A percentile compares a stretch with the other conserved stretches of the same genome.
These are phyloP conservation scores for Macrolepiota fuliginosa DNA, from an alignment of 768 basidiomycete species.

Conservation along the genomic window DNA sequence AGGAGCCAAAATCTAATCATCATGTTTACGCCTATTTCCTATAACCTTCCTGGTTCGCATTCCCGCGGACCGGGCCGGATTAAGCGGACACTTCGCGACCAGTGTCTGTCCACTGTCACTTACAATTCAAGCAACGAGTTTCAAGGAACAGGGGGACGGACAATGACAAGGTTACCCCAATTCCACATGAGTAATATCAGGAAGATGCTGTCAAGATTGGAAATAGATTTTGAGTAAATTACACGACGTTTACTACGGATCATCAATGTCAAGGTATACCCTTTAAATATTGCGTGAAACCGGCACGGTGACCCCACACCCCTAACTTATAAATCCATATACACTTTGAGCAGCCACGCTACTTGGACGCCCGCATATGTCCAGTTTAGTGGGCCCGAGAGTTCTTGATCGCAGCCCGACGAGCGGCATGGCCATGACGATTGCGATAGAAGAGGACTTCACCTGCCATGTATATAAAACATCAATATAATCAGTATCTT, in stretches of 20 bases:
- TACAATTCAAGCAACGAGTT: neutral
- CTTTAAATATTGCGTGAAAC: neutral
- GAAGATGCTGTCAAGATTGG: neutral
- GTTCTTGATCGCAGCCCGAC: constrained; percentile 25
- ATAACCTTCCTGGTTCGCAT: neutral
- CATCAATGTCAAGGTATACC: neutral
- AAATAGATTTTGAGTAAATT: neutral
- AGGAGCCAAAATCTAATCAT: neutral
- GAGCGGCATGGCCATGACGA: constrained; percentile 35
- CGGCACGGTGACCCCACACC: neutral
- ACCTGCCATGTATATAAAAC: constrained; percentile 21
- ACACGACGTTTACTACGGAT: constrained; percentile 3
- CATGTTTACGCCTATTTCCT: neutral
- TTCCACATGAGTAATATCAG: neutral
- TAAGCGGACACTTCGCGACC: neutral
- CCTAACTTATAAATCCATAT: neutral
- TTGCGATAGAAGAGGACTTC: constrained; percentile 46
- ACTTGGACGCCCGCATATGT: no score
- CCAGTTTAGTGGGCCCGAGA: neutral
- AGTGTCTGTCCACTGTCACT: neutral
- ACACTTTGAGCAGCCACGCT: neutral
- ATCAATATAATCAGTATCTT: neutral
- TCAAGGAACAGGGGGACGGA: neutral
- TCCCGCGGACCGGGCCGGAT: neutral
- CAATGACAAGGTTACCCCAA: neutral